These are phyloP conservation scores for Aureobasidium pullulans DNA, from an alignment of 2,329 filamentous ascomycete species.

Conservation along the genomic window DNA sequence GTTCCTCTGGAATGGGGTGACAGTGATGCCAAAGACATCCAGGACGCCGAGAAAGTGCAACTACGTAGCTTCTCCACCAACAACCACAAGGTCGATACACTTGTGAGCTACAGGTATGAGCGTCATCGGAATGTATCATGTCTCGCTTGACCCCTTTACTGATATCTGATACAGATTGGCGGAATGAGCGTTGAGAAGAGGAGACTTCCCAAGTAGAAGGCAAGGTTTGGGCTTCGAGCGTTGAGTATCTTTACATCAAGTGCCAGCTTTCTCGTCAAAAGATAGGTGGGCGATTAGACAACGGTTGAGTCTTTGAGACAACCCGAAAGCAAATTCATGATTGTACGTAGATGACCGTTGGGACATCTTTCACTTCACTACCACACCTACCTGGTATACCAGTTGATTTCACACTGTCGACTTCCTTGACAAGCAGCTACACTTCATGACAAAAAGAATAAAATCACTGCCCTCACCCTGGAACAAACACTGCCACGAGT, in stretches of 20 bases:
- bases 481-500: neutral
- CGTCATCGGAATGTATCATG: neutral
- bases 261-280: neutral
- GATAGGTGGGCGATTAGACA: neutral
- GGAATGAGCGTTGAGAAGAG: constrained; percentile 15
- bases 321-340: neutral
- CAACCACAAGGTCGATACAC: constrained; percentile 86
- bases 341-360: constrained; percentile 3
- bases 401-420: neutral
- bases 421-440: neutral
- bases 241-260: neutral
- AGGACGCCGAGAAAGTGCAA: constrained; percentile 90
- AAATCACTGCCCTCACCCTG: neutral
- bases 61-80: constrained; percentile 92
- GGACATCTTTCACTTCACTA: neutral
- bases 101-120: constrained; percentile 75
- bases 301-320: constrained; percentile 5
- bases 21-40: constrained; percentile 94
- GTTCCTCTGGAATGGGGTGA: constrained; percentile 98
- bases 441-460: constrained; percentile 1
- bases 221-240: neutral
- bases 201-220: neutral
- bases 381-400: neutral
- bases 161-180: constrained; percentile 16
- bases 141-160: constrained; percentile 5